These are phyloP conservation scores for Eucalyptus sp. DNA, from an alignment of 345 rosid genomes.

Conservation along the genomic window DNA sequence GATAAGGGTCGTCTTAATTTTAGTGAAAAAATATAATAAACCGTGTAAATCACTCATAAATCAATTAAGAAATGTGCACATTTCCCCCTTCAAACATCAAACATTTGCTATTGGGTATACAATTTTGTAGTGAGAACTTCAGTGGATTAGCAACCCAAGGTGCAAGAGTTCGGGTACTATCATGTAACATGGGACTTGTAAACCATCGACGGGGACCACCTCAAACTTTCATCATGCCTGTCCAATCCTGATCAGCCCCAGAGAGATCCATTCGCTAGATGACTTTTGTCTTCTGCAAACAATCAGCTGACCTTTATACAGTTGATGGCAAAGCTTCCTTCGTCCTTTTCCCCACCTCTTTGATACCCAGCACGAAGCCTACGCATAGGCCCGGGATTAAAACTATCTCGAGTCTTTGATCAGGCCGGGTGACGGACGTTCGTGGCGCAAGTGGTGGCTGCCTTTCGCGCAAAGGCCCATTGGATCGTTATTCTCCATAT, in stretches of 20 bases:
- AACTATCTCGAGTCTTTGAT: neutral
- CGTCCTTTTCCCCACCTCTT: neutral
- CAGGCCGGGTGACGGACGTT: neutral
- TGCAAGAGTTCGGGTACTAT: neutral
- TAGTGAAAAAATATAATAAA: neutral
- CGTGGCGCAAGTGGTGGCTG: neutral
- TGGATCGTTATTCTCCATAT: neutral
- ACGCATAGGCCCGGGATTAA: neutral
- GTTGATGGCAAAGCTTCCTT: neutral
- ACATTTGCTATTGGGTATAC: neutral
- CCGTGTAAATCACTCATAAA: neutral
- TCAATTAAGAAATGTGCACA: neutral
- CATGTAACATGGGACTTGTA: neutral
- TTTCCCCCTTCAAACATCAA: neutral
- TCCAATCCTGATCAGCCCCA: neutral
- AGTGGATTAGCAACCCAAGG: neutral
- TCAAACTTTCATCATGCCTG: neutral
- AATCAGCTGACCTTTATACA: neutral
- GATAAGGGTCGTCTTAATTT: neutral
- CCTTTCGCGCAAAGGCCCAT: neutral
- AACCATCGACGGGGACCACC: neutral
- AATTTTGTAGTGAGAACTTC: neutral
- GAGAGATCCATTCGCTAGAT: neutral
- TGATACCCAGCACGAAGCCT: neutral
- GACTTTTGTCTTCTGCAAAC: neutral